Evolutionary conservation across 169 alveolate genomes (phyloP), one percentile per base, ranked within the genome.

Genomic region (Plasmodium adleri): DNA sequence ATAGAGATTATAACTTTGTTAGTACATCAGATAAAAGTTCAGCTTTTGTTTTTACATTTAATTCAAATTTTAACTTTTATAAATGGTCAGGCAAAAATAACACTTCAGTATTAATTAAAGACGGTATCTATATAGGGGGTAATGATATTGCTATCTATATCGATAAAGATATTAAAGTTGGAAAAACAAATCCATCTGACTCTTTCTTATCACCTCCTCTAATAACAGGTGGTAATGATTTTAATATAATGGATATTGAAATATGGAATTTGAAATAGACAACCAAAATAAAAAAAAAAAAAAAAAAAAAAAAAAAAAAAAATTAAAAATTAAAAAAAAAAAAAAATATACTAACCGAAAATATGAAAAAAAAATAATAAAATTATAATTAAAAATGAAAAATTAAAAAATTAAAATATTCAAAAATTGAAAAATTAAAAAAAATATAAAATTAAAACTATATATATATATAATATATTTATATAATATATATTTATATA

Each of bases 51-150:
- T 78, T 75, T 66, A 78, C 89, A 22, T 78, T 78, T 67, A 78
- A 78, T 66, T 64, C 78, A 3, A 28, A 39, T 12, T 78, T 78
- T 78, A 78, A 78, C 26, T 78, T 78, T 78, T 78, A 64, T 59
- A 78, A 49, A 49, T 78, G 89, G 89, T 78, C 89, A 78, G 89
- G 89, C 8, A 78, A 58, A 50, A 78, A 78, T 6, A 78, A 78
- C 28, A 78, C 89, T 6, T 70, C 67, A 1, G 76, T 78, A 8
- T 63, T 78, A 9, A 78, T 78, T 49, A 68, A 72, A n/a, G 89
- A 78, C 63, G 89, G 89, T 4, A 63, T 78, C 15, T 78, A 78
- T 58, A 78, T 78, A 64, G 89, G 89, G 1, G 89, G 89, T n/a
- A 78, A 78, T 54, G 89, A 78, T 45, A 78, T 78, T 20, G 73